phyloP scores from a whole-genome alignment of 371 early-diverging fungal species.

The Saksenaea oblongispora region DNA sequence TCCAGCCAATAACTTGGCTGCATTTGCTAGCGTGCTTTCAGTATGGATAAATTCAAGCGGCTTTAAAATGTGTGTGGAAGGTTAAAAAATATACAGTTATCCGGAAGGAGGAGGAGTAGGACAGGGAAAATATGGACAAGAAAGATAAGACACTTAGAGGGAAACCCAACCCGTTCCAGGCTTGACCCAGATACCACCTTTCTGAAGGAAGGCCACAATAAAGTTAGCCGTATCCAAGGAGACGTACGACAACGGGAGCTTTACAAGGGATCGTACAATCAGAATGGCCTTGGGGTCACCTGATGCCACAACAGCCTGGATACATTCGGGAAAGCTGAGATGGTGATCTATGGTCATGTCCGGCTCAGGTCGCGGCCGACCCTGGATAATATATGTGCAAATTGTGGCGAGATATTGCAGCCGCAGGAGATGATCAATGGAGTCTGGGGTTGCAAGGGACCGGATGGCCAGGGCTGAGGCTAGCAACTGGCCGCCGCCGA shows the following conservation, averaged over 20 bases:
- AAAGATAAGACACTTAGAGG: neutral
- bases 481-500: conserved; percentile 38
- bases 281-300: conserved; percentile 31
- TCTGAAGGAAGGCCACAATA: conserved; percentile 22
- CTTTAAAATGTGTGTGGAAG: neutral
- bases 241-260: conserved; percentile 10
- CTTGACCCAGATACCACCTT: conserved; percentile 32
- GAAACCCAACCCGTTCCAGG: conserved; percentile 28
- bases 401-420: conserved; percentile 31
- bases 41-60: neutral
- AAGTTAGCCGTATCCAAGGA: conserved; percentile 20
- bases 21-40: neutral
- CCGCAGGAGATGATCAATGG: conserved; percentile 13
- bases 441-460: conserved; percentile 10
- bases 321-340: conserved; percentile 20
- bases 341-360: conserved; percentile 3
- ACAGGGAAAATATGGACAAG: neutral
- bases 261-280: conserved; percentile 23
- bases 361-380: conserved; percentile 19
- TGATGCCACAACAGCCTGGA: conserved; percentile 21
- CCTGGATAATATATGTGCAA: conserved; percentile 40
- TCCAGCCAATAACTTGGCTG: neutral
- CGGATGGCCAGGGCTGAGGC: conserved; percentile 35
- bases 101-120: neutral
- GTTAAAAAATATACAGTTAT: neutral